Evolutionary conservation across 805 yeast genomes (phyloP), one percentile per base, ranked within the genome.

Genomic region (Scheffersomyces coipomensis): DNA sequence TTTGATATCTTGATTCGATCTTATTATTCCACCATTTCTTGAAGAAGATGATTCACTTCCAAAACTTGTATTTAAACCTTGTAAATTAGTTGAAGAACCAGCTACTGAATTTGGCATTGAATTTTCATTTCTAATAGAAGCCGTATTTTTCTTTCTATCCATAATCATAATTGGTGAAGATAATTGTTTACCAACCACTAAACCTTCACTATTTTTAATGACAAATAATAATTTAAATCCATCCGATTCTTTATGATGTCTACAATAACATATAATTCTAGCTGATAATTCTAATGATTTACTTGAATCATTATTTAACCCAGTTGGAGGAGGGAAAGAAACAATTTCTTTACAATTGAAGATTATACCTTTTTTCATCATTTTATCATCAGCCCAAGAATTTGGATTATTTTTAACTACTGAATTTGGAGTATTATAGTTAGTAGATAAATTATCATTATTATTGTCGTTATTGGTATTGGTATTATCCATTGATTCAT

Each of bases 211-310:
- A 58, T 90, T 81, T 45, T 79, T 82, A 35, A 91, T 55, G 3
- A 85, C 78, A 45, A 87, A 79, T 33, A 87, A 63, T 29, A 86
- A 66, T 53, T 79, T 80, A 68, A 90, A 91, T 1, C 99, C 99
- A 29, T 75, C 75, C n/a, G 82, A 69, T 46, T 90, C 96, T 48
- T 81, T 80, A 62, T 93, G 99, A 62, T 93, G 99, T 48, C 98
- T 79, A 65, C 98, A 93, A 60, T 93, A 91, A 62, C 99, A 91
- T 8, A 91, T 91, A 30, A 93, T 79, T 62, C 99, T 78, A 18
- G 96, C 78, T 26, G 76, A 62, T 24, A 78, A 53, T 31, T 78
- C 81, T 29, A 78, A 54, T 2, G 69, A 56, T 47, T 71, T 73
- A 12, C 54, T 45, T 41, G 56, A 33, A 44, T 51, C 56, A 29